phyloP scores from a whole-genome alignment of 129 eudicot species.

The Arctium lappa region DNA sequence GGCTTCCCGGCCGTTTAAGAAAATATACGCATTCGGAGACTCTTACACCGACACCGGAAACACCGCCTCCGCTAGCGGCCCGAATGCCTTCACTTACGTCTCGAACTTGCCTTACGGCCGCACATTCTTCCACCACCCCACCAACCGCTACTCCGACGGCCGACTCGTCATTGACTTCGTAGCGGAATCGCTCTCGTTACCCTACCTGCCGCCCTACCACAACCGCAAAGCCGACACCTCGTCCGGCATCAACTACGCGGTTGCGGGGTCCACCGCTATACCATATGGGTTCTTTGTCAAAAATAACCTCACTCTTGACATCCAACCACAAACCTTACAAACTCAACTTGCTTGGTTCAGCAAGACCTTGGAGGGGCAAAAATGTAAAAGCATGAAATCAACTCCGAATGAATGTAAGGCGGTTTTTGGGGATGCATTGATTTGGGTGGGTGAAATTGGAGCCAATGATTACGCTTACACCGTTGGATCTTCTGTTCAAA shows the following conservation, averaged over 20 bases:
- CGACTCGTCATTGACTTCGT: constrained; percentile 82
- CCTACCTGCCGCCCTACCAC: constrained; percentile 67
- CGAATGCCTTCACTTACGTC: constrained; percentile 43
- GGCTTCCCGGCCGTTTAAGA: constrained; percentile 37
- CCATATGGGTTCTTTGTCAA: constrained; percentile 56
- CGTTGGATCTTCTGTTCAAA: constrained; percentile 45
- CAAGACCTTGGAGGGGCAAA: constrained; percentile 35
- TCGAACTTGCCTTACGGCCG: constrained; percentile 76
- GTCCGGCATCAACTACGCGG: constrained; percentile 70
- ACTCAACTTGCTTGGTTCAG: constrained; percentile 73
- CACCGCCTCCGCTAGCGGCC: constrained; percentile 61
- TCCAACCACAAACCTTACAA: constrained; percentile 53
- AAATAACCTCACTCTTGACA: constrained; percentile 56
- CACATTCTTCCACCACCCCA: constrained; percentile 87
- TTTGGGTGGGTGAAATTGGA: constrained; percentile 98
- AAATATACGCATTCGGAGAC: constrained; percentile 74
- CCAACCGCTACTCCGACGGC: constrained; percentile 91
- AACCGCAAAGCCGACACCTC: constrained; percentile 35
- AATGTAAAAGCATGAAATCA: constrained; percentile 28
- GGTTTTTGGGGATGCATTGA: constrained; percentile 62
- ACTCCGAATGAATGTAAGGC: constrained; percentile 46
- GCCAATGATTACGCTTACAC: constrained; percentile 87
- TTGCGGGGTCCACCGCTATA: constrained; percentile 83
- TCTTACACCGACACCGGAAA: constrained; percentile 94
- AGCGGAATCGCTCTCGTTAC: constrained; percentile 52